A percentile compares a stretch with the other conserved stretches of the same genome.
These are phyloP conservation scores for Babesia bovis DNA, from an alignment of 169 alveolate species.

Conservation along the genomic window DNA sequence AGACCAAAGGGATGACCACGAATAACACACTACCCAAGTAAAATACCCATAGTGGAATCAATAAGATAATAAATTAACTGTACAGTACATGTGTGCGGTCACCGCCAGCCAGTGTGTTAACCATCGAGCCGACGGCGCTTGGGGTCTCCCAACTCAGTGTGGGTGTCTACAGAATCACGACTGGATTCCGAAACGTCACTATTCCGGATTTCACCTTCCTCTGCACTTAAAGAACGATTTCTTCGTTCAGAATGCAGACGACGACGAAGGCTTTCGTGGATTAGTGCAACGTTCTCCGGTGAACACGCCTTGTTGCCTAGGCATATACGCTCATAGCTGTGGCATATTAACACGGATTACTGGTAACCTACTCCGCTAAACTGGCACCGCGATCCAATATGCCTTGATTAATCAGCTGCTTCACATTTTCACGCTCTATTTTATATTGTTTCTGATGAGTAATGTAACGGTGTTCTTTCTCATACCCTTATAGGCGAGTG, in stretches of 20 bases:
- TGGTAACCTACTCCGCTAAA: constrained; percentile 1
- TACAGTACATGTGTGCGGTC: neutral
- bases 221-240: constrained; percentile 10
- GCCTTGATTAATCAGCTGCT: constrained; percentile 15
- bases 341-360: neutral
- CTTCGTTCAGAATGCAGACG: neutral
- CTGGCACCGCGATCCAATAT: constrained; percentile 21
- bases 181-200: constrained; percentile 1
- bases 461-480: neutral
- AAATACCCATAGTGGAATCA: constrained; percentile 3
- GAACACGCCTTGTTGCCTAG: constrained; percentile 6
- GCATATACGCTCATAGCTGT: constrained; percentile 20
- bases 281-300: neutral
- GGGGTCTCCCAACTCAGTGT: constrained; percentile 3
- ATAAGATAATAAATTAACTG: neutral
- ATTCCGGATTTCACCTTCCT: constrained; percentile 26
- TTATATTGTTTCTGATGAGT: constrained; percentile 15
- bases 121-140: constrained; percentile 25
- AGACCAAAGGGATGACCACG: neutral
- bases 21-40: neutral
- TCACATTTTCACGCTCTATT: constrained; percentile 27
- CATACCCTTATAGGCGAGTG: constrained; percentile 39
- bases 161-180: neutral
- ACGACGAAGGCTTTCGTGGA: constrained; percentile 30
- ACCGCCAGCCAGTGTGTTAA: constrained; percentile 20